Conservation (phyloP, 2,329 filamentous ascomycete species). For the Gremmenia infestans region DNA sequence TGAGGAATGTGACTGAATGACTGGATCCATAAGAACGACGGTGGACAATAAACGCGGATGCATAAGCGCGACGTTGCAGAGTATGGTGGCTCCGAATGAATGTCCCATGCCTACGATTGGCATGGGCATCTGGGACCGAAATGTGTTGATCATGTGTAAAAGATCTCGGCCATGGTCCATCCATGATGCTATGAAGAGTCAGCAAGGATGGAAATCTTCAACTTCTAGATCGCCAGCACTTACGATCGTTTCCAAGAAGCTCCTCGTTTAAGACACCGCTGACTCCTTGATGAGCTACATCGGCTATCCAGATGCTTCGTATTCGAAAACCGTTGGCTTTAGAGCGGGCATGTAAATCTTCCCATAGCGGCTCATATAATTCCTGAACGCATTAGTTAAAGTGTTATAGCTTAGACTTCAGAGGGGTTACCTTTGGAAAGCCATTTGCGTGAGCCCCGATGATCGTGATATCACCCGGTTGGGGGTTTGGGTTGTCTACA, state of each 20-base stretch:
- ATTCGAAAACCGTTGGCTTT: constrained; percentile 61
- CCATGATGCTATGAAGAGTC: constrained; percentile 62
- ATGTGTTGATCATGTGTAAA: constrained; percentile 77
- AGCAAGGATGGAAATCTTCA: constrained; percentile 3
- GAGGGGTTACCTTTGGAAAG: constrained; percentile 74
- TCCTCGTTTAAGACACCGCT: constrained; percentile 74
- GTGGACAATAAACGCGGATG: constrained; percentile 76
- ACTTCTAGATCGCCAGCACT: constrained; percentile 28
- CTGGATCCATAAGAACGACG: constrained; percentile 78
- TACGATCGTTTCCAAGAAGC: constrained; percentile 78
- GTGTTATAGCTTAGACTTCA: not conserved
- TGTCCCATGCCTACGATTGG: constrained; percentile 84
- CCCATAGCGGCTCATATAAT: constrained; percentile 88
- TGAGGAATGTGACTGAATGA: constrained; percentile 54
- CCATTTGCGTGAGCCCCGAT: constrained; percentile 87
- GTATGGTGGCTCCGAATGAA: constrained; percentile 75
- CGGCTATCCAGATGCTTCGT: constrained; percentile 82
- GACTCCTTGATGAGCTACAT: constrained; percentile 79
- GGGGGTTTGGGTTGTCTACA: constrained; percentile 59
- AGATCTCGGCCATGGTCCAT: constrained; percentile 81
- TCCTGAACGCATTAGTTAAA: constrained; percentile 49
- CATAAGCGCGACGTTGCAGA: constrained; percentile 66
- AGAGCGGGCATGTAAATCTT: constrained; percentile 63
- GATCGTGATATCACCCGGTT: constrained; percentile 75
- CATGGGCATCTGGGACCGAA: constrained; percentile 69